Conservation (phyloP, 495 filamentous ascomycete species). For the Trypethelium eluteriae region DNA sequence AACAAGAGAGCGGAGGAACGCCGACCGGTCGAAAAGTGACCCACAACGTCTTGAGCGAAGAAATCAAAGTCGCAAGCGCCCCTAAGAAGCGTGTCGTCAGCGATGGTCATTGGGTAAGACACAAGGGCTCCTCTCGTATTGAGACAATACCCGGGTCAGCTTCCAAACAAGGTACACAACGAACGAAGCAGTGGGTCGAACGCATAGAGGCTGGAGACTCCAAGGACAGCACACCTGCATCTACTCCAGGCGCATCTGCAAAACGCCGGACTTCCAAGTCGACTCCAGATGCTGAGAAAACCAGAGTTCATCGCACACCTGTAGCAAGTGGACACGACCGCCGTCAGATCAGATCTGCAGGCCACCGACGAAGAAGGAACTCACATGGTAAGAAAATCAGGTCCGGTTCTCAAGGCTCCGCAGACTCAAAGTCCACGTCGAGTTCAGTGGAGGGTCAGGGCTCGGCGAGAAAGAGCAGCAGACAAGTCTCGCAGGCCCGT, state of each 20-base stretch:
- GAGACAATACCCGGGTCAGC: not conserved
- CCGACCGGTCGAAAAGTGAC: slow-evolving; percentile 19
- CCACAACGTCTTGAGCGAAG: slow-evolving; percentile 29
- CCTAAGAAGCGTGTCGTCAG: slow-evolving; percentile 41
- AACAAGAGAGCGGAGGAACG: slow-evolving; percentile 16
- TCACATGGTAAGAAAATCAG: not conserved
- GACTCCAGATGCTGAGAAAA: not conserved
- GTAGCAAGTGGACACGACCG: not conserved
- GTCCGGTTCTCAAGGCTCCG: slow-evolving; percentile 1
- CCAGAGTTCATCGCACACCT: not conserved
- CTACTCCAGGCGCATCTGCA: not conserved
- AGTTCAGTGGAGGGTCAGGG: slow-evolving; percentile 12
- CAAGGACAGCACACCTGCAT: not conserved
- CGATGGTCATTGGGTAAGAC: slow-evolving; percentile 39
- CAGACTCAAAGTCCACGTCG: not conserved
- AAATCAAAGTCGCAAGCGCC: slow-evolving; percentile 32
- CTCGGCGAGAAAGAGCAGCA: slow-evolving; percentile 15
- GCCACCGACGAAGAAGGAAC: not conserved
- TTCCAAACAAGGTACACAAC: not conserved
- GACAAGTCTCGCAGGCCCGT: slow-evolving; percentile 10
- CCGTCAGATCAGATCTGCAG: not conserved
- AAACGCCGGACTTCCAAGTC: slow-evolving; percentile 1
- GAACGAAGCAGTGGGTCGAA: not conserved
- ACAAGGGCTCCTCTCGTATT: slow-evolving; percentile 13
- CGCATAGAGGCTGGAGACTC: not conserved